Evolutionary conservation across 768 basidiomycete genomes (phyloP), one percentile per base, ranked within the genome.

Genomic region (Sarcomyxa edulis): DNA sequence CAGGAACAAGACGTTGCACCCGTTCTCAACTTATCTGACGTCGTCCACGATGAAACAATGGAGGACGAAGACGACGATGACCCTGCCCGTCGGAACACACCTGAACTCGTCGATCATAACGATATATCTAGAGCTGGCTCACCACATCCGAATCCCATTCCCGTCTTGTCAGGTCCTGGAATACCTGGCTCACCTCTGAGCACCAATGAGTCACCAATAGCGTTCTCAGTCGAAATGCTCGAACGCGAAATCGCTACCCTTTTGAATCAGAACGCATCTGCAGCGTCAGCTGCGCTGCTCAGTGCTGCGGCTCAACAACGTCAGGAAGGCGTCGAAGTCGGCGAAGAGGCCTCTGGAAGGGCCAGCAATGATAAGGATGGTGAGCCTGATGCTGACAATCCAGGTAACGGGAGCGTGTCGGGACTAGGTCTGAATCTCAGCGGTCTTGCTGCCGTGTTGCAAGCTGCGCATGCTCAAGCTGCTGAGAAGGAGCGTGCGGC

Each of bases 31-130:
- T 76, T 89, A 49, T 88, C 86, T 32, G 86, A 89, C 62, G 86
- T 89, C 60, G 84, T 89, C 31, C 83, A 87, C 58, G 85, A 88
- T 55, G 82, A 85, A 40, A 71, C 81, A 21, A 71, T 85, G 16
- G 76, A 71, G 55, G 74, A 82, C 49, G 76, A 79, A 47, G 76
- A 71, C 55, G 74, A 82, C 49, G 76, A 79, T 47, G 61, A 65
- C 32, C 63, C 65, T 37, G 51, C 56, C 35, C 51, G 56, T 30
- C 44, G 58, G 32, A 47, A 64, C 38, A 32, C 47, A 22, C 27
- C 61, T 37, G 51, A 49, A 42, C 23, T 54, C 48, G 42, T 56
- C 50, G 49, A 63, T 46, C 47, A 54, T 52, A 46, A 59, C 48
- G 64, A 61, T 51, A 14, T 26, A 22, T 36, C 44, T 9, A 20